Evolutionary conservation across 495 filamentous ascomycete species (phyloP).

Genomic region (Xylaria telfairii): DNA sequence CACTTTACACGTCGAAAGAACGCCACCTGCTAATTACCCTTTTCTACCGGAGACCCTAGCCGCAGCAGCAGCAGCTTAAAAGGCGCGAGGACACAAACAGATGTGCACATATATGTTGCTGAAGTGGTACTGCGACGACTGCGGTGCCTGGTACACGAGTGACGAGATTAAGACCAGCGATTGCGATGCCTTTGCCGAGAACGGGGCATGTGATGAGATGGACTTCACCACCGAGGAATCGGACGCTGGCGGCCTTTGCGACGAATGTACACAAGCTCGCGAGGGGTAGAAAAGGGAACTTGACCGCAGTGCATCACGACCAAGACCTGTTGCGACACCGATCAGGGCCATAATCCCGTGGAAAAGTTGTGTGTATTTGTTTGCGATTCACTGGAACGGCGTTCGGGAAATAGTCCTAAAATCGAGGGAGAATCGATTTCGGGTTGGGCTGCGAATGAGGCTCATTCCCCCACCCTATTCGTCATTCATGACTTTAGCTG

Average conservation of each 20-base stretch:
- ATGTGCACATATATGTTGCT: constrained; percentile 42
- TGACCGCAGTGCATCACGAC: not conserved
- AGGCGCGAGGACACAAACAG: constrained; percentile 4
- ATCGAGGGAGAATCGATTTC: not conserved
- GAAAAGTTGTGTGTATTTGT: not conserved
- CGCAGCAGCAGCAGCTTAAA: constrained; percentile 12
- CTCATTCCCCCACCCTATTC: not conserved
- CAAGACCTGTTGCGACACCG: not conserved
- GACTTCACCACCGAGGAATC: constrained; percentile 35
- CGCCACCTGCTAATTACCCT: constrained; percentile 16
- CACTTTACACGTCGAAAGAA: constrained; percentile 2
- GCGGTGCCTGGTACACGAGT: constrained; percentile 45
- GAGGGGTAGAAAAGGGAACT: constrained; percentile 5
- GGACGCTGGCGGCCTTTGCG: constrained; percentile 39
- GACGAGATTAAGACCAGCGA: constrained; percentile 40
- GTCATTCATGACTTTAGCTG: not conserved
- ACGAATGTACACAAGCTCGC: constrained; percentile 33
- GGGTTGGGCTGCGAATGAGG: not conserved
- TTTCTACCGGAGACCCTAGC: constrained; percentile 13
- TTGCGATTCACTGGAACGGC: not conserved
- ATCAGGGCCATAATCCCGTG: not conserved
- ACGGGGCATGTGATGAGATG: constrained; percentile 34
- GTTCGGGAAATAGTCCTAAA: not conserved
- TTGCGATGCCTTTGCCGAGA: constrained; percentile 33
- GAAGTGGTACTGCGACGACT: constrained; percentile 44